Evolutionary conservation across 495 filamentous ascomycete species (phyloP).

Genomic region (Cryomyces minteri): DNA sequence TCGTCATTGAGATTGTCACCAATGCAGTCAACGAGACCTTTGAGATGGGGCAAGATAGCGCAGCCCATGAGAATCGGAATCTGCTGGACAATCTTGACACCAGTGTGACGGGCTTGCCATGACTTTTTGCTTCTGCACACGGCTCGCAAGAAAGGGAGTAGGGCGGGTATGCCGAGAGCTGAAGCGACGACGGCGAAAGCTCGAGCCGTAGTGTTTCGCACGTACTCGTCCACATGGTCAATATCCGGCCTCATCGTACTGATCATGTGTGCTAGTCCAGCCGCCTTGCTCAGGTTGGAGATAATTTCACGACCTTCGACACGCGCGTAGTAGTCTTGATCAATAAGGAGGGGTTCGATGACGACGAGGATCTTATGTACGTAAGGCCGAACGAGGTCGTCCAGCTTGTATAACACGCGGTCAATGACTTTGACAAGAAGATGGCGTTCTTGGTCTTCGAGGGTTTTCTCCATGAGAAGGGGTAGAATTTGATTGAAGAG

Average conservation of each 20-base stretch:
- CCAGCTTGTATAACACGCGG: conserved; percentile 93
- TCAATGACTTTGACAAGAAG: conserved; percentile 98
- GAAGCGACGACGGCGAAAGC: conserved; percentile 97
- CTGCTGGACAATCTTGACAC: conserved; percentile 97
- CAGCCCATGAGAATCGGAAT: conserved; percentile 99
- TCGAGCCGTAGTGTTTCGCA: conserved; percentile 95
- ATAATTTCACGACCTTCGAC: conserved; percentile 98
- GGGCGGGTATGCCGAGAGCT: conserved; percentile 85
- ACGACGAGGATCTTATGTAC: conserved; percentile 98
- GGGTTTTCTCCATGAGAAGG: conserved; percentile 91
- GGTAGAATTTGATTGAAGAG: conserved; percentile 98
- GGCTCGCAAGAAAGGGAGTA: conserved; percentile 86
- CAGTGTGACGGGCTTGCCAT: conserved; percentile 97
- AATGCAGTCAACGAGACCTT: conserved; percentile 92
- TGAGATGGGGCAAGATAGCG: conserved; percentile 88
- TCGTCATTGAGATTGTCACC: conserved; percentile 91
- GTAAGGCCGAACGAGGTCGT: conserved; percentile 89
- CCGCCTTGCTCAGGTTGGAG: conserved; percentile 90
- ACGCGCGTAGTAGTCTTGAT: conserved; percentile 98
- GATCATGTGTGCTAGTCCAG: conserved; percentile 97
- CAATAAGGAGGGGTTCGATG: conserved; percentile 95
- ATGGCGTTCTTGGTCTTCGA: conserved; percentile 98
- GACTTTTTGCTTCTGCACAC: conserved; percentile 97
- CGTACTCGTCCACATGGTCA: conserved; percentile 95
- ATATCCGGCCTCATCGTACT: conserved; percentile 98